phyloP scores from a whole-genome alignment of 176 grass and related monocot genomes.

The Alloteropsis semialata region DNA sequence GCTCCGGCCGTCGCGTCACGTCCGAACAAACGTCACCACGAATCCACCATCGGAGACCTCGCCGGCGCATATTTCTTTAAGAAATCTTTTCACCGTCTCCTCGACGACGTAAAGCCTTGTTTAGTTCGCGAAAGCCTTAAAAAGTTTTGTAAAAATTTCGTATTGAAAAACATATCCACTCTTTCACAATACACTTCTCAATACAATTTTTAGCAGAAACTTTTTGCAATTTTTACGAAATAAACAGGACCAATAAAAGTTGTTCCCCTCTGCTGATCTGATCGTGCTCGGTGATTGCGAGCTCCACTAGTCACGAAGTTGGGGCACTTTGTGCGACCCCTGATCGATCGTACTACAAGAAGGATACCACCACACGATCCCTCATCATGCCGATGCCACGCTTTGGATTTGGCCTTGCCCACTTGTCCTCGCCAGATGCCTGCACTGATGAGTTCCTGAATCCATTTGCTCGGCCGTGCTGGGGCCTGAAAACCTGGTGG shows the following conservation, averaged over 20 bases:
- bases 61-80: too few species aligned
- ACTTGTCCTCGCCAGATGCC: not conserved
- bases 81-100: not conserved
- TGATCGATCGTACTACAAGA: not conserved
- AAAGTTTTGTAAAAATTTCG: too few species aligned
- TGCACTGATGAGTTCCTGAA: not conserved
- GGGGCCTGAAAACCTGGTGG: not conserved
- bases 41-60: too few species aligned
- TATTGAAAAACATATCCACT: too few species aligned
- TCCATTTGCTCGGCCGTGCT: not conserved
- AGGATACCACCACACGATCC: not conserved
- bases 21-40: too few species aligned
- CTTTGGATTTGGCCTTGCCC: not conserved
- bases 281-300: not conserved
- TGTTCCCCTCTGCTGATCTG: too few species aligned
- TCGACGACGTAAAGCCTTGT: too few species aligned
- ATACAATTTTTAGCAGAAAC: too few species aligned
- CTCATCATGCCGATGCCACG: not conserved
- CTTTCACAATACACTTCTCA: too few species aligned
- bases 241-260: too few species aligned
- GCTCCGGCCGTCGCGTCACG: not conserved
- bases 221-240: too few species aligned
- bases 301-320: not conserved
- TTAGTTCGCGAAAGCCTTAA: too few species aligned
- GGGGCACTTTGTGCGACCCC: not conserved